phyloP scores from a whole-genome alignment of 345 rosid genomes.

The Syzygium grande region DNA sequence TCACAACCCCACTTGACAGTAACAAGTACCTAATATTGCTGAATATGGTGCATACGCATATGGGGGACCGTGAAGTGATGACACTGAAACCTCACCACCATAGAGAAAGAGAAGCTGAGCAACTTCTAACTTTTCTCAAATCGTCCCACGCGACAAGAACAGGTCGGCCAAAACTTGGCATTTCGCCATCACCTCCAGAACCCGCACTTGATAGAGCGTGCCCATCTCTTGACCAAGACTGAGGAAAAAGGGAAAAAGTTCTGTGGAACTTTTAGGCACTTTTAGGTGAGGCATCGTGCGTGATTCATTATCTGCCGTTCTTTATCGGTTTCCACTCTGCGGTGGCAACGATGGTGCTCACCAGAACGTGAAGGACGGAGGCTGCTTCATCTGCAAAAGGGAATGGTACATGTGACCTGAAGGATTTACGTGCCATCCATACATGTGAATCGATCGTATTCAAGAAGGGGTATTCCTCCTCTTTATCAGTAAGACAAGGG shows the following conservation, averaged over 20 bases:
- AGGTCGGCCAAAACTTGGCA: not conserved
- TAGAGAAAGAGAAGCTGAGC: not conserved
- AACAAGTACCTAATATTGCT: constrained; percentile 2
- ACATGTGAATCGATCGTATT: not conserved
- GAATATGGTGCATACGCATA: not conserved
- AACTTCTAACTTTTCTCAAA: not conserved
- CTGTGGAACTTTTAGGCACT: not conserved
- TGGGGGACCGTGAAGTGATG: constrained; percentile 5
- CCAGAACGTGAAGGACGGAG: not conserved
- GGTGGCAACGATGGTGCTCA: not conserved
- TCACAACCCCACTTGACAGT: not conserved
- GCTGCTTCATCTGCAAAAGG: not conserved
- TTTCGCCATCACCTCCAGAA: not conserved
- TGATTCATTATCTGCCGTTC: not conserved
- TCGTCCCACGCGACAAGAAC: not conserved
- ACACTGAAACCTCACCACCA: not conserved
- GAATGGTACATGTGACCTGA: not conserved
- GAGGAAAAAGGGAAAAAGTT: not conserved
- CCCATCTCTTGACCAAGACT: no score
- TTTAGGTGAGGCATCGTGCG: not conserved
- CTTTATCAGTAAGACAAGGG: not conserved
- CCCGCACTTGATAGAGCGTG: not conserved
- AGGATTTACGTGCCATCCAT: not conserved
- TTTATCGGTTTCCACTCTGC: not conserved
- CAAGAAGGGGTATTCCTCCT: not conserved